phyloP scores from a whole-genome alignment of 805 yeast genomes.

The Nematodospora valgi region DNA sequence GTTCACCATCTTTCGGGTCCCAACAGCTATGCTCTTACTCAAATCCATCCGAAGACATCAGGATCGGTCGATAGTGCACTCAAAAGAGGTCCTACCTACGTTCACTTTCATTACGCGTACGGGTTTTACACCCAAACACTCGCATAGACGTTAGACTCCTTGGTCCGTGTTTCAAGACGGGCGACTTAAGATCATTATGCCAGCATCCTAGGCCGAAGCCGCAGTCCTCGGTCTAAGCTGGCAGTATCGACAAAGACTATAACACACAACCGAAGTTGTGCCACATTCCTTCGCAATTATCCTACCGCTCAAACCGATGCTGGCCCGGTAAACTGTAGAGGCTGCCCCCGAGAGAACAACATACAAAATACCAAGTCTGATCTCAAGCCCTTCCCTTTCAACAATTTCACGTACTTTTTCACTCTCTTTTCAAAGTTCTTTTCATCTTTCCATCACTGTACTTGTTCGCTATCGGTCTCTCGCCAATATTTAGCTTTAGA shows the following conservation, averaged over 20 bases:
- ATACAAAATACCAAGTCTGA: too few relatives aligned
- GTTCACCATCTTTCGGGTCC: conserved; percentile 46
- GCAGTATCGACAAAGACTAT: conserved; percentile 20
- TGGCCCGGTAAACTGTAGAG: conserved; percentile 17
- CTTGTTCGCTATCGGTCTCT: conserved; percentile 5
- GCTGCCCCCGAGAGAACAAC: too few relatives aligned
- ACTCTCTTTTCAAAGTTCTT: too few relatives aligned
- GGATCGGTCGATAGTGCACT: conserved; percentile 40
- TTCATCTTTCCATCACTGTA: conserved; percentile 37
- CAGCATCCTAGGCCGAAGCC: conserved; percentile 29
- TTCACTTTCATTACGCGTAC: conserved; percentile 39
- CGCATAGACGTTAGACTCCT: conserved; percentile 41
- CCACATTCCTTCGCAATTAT: conserved; percentile 27
- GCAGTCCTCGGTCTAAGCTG: conserved; percentile 28
- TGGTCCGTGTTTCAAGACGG: conserved; percentile 43
- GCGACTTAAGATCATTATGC: conserved; percentile 21
- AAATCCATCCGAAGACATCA: conserved; percentile 38
- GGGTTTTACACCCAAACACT: conserved; percentile 41
- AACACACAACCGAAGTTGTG: conserved; percentile 26
- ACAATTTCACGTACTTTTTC: too few relatives aligned
- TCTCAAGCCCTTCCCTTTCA: too few relatives aligned
- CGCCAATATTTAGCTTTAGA: conserved; percentile 4
- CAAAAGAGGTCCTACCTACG: conserved; percentile 29
- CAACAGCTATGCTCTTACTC: conserved; percentile 44
- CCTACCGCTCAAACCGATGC: conserved; percentile 36